Evolutionary conservation across 2,329 filamentous ascomycete species (phyloP).

Genomic region (Claviceps sorghi): DNA sequence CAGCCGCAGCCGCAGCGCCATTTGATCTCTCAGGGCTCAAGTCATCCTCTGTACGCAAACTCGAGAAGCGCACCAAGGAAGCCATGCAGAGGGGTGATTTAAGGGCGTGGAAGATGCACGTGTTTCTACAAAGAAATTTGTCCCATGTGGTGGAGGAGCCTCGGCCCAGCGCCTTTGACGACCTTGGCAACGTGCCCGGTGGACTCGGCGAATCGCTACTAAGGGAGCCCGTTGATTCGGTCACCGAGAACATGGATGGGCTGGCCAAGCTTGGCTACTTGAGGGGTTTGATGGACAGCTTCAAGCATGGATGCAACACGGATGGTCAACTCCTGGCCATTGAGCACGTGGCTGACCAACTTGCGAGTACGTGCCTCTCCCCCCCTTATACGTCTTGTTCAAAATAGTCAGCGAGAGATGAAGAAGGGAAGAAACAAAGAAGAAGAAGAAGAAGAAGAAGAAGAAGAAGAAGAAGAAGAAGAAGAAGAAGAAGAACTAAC

Average conservation of each 20-base stretch:
- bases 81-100: slow-evolving; percentile 22
- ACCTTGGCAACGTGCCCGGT: slow-evolving; percentile 14
- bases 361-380: slow-evolving; percentile 20
- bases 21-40: slow-evolving; percentile 13
- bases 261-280: slow-evolving; percentile 24
- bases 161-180: slow-evolving; percentile 20
- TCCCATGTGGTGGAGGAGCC: slow-evolving; percentile 17
- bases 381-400: not conserved
- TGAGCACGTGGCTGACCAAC: slow-evolving; percentile 24
- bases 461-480: not conserved
- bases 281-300: slow-evolving; percentile 20
- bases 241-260: slow-evolving; percentile 19
- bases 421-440: not conserved
- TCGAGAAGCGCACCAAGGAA: slow-evolving; percentile 21
- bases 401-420: too few species aligned
- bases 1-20: slow-evolving; percentile 10
- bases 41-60: slow-evolving; percentile 18
- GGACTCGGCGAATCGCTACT: slow-evolving; percentile 19
- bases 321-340: slow-evolving; percentile 31
- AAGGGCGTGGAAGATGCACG: slow-evolving; percentile 31
- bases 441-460: too few species aligned
- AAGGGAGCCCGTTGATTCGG: slow-evolving; percentile 16
- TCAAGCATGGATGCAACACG: slow-evolving; percentile 16
- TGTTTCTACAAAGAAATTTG: slow-evolving; percentile 27
- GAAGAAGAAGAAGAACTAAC: not conserved